Base-by-base conservation (phyloP, 768 basidiomycete genomes). In the Leccinum aurantiacum region DNA sequence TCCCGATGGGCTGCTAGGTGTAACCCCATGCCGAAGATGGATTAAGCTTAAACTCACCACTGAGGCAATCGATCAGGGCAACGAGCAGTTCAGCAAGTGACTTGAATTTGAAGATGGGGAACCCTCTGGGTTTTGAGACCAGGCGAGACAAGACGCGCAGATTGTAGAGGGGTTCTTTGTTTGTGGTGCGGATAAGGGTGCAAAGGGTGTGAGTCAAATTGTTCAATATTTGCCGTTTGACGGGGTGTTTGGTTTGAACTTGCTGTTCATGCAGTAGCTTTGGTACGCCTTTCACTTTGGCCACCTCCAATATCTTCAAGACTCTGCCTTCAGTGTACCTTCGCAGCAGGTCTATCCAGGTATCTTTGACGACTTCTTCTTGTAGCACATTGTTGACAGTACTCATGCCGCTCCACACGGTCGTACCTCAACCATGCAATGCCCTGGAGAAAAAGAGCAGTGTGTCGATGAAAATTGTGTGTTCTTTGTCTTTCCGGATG, bases 321-420 rank as follows among this genome's bases (percentile, higher is more conserved):
- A 38, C 17, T 15, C 24, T 46, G 2, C 17, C 47, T 48, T 48
- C 47, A 9, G 53, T 33, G 8, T 33, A 60, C 27, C 24, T 22
- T 33, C 44, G 19, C 4, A 51, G n/a, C 1, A 41, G 62, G 31
- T 61, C 56, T 3, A 61, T 37, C 47, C 56, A 63, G 6, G 46
- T 29, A 19, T 63, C 55, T 22, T 60, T 63, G 17, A 63, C 38
- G 1, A 54, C 52, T 3, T 57, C 62, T 15, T 60, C 57, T 9
- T 47, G n/a, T 3, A 19, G 24, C 13, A 53, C 41, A 2, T 22
- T 6, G 5, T 22, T 7, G 8, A 24, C 44, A 0, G 15, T 29
- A 4, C 41, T 14, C 29, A 0, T 29, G 7, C 37, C n/a, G 10
- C 29, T 48, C 56, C 57, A 53, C 3, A 63, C 56, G 1, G 44